Percentiles rank a stretch among this genome's conserved stretches.
These are phyloP conservation scores for Glycyrrhiza uralensis DNA, from an alignment of 306 rosid genomes.

Conservation along the genomic window DNA sequence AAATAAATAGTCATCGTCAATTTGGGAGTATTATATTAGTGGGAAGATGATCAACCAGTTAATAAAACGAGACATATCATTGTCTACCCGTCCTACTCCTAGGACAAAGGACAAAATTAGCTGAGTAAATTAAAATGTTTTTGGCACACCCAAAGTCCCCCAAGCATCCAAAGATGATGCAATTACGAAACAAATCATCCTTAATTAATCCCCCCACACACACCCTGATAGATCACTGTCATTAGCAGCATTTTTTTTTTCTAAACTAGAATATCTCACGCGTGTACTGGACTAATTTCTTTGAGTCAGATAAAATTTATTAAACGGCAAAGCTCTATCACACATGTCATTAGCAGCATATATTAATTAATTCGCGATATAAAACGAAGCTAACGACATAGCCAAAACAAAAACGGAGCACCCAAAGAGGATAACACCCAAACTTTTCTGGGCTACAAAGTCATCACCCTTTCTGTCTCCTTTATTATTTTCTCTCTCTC, in stretches of 20 bases:
- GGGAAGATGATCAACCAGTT: not conserved
- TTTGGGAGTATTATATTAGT: not conserved
- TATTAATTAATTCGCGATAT: too few species aligned
- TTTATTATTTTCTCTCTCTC: not conserved
- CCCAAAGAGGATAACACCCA: slow-evolving; percentile 45
- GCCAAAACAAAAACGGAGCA: slow-evolving; percentile 38
- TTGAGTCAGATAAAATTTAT: too few species aligned
- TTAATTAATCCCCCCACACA: slow-evolving; percentile 12
- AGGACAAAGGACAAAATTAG: slow-evolving; percentile 13
- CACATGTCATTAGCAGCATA: too few species aligned
- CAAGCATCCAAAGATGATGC: slow-evolving; percentile 34
- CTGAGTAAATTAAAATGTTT: not conserved
- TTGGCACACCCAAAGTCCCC: slow-evolving; percentile 30
- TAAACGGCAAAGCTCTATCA: too few species aligned
- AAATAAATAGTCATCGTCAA: slow-evolving; percentile 18
- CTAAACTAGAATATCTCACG: too few species aligned
- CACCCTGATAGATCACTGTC: not conserved
- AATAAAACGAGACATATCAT: slow-evolving; percentile 34
- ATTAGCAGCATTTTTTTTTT: not conserved
- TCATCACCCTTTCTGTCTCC: slow-evolving; percentile 45
- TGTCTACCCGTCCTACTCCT: slow-evolving; percentile 28
- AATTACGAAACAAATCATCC: not conserved
- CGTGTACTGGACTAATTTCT: too few species aligned
- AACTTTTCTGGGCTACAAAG: slow-evolving; percentile 39
- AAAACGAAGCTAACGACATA: slow-evolving; percentile 41